Evolutionary conservation across 2,329 filamentous ascomycete genomes (phyloP), one percentile per base, ranked within the genome.

Genomic region (Ophiostoma pallidulum): DNA sequence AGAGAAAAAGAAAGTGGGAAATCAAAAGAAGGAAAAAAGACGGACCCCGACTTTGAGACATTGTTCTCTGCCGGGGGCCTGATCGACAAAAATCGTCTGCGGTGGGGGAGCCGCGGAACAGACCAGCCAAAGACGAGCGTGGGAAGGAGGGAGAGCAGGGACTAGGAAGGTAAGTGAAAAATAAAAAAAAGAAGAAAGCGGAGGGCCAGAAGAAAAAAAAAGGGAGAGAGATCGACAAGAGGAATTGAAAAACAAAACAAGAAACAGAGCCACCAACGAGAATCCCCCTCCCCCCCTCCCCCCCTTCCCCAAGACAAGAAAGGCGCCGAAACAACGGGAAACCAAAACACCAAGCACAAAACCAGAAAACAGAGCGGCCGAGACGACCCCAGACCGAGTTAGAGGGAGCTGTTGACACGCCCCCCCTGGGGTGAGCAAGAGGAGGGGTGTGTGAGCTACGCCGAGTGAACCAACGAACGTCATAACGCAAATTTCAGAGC

Each of bases 81-180:
- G 51, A 54, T 54, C 51, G 51, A 47, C 54, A 53, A n/a, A n/a
- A n/a, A 45, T 48, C 50, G 52, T 39, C 38, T 43, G 41, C 45
- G 40, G 32, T 18, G 32, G 22, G 41, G 9, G 29, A n/a, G n/a
- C n/a, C 46, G 38, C 42, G 26, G 46, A 39, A 31, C 38, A 49
- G 48, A 49, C 46, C 49, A 41, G 16, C 33, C 39, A 18, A 28
- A 7, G 3, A 16, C 29, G 44, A 29, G 51, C 33, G 26, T 47
- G 38, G 48, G 46, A 43, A 47, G 39, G 43, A 24, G 32, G 26
- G 7, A 31, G 14, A 26, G 14, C 24, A n/a, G 41, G 24, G 20
- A 43, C 26, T 18, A 41, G 14, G 36, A 31, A 32, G n/a, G 28
- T 8, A 19, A 31, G 32, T 38, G 39, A 31, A 47, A 33, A 35